Base-by-base conservation (phyloP, 257 asterid genomes). In the Solanum habrochaites region DNA sequence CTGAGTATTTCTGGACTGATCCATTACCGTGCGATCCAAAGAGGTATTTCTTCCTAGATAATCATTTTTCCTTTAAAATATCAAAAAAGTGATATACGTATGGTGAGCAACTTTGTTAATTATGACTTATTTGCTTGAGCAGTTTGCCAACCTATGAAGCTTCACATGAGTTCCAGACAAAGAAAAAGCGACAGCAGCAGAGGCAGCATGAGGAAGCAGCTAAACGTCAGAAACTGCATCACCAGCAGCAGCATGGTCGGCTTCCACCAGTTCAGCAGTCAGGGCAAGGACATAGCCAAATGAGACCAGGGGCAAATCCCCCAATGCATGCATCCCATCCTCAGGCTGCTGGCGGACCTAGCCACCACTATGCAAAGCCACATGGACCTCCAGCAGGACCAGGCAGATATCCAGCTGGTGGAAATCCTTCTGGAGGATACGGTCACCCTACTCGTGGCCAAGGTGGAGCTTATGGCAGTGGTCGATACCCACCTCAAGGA, bases 101-200 rank as follows among this genome's bases (percentile, higher is more conserved):
- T 49, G 29, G 85, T 31, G 85, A 49, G 43, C 45, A 29, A 81
- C 43, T 81, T 52, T 49, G 40, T 81, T 81, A 81, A 81, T 31
- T 10, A 49, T 66, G 69, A 47, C 42, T 81, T 49, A 29, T 18
- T 81, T 49, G 69, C 85, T 49, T 81, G 85, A 81, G 96, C 94
- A 95, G 99, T 91, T 91, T 97, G 93, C 99, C 99, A 29, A 94
- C 91, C 89, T 97, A 97, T 32, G 99, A 97, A 87, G 90, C 98
- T 31, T 97, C 99, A 1, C 99, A 97, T 42, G 99, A 97, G 94
- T 97, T 94, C 94, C 98, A 95, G 92, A 97, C 98, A 21, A 97
- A 95, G 98, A 97, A 93, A 88, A 97, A 93, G 89, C 90, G 99
- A 64, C 99, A 94, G 92, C 98, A 94, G 88, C 99, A 97, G 77